Evolutionary conservation across 108 stramenopile species (phyloP), one percentile per base, ranked within the genome.

Genomic region (Nitzschia putrida): DNA sequence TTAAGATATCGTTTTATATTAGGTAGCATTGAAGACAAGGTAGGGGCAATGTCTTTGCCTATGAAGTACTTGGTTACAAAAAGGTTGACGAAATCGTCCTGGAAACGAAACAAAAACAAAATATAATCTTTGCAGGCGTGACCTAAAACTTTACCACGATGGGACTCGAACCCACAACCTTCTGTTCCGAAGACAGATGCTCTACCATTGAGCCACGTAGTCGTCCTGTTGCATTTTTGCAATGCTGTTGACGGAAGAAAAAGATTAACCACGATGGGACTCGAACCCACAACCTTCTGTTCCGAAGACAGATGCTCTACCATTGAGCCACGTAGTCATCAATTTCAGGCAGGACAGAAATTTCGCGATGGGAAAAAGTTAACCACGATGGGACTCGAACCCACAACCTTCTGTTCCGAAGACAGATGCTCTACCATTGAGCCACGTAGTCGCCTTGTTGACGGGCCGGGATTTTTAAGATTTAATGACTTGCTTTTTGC

Each of bases 151-250:
- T 85, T 85, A 86, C 83, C 79, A 51, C 63, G 83, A 77, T 75
- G 88, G 89, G 92, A 85, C 83, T 93, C 89, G 89, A 90, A 93
- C 89, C 89, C 88, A 73, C 86, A 93, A 88, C 91, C 91, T 89
- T 92, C 86, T 85, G 91, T 92, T 92, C 87, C 91, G 91, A 92
- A 92, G 91, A 92, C 91, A 85, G 86, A 92, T 86, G 91, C 91
- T 88, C 91, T 92, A 76, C 91, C 91, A 88, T 92, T 92, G 91
- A 88, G 91, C 91, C 91, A 92, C 80, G 65, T 20, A 74, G 64
- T 74, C 78, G 34, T 22, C 14, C 2, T 18, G 3, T 18, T n/a
- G n/a, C n/a, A n/a, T n/a, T n/a, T n/a, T n/a, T n/a, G n/a, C n/a
- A n/a, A n/a, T n/a, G n/a, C n/a, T n/a, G n/a, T n/a, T n/a, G n/a